Base-by-base conservation (phyloP, 352 stramenopile species). In the Pythium monospermum region DNA sequence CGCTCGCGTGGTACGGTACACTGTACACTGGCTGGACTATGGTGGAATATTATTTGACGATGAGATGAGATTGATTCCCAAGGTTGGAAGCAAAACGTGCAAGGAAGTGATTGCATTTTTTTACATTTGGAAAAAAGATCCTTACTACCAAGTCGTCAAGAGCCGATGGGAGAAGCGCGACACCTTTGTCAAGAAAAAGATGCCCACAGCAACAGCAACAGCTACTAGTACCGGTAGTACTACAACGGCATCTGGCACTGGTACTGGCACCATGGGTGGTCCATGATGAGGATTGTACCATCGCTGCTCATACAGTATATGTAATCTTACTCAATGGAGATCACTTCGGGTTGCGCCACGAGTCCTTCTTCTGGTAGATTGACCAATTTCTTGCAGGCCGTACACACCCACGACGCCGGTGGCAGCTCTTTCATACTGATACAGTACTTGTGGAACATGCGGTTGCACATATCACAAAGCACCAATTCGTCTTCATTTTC, bases 71-170 rank as follows among this genome's bases (percentile, higher is more conserved):
- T n/a, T n/a, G n/a, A n/a, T 4, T 40, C 10, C 53, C 21, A 43
- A 94, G 82, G 73, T 92, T 40, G 59, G 53, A 7, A 79, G 57
- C 35, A 94, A 94, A 48, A 71, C 75, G 13, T 88, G 71, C 43
- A 51, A 61, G 49, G 74, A 94, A 25, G 77, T 89, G 19, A 73
- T 94, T 42, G 75, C 81, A 30, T 83, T 94, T 48, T 94, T 92
- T 59, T 94, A 94, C 58, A 45, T 92, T 35, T 94, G 83, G 83
- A 94, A 94, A 63, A 89, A 87, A 31, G 78, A 90, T 61, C 71
- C 72, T n/a, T 78, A 91, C 40, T 90, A 89, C 53, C 69, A 87
- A 71, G 67, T 83, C 19, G 70, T 91, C 23, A 91, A 91, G 53
- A 87, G 83, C 36, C 73, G 80, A 18, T 88, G 75, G 75, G 73